phyloP scores from a whole-genome alignment of 768 basidiomycete species.

The Agaricus sinodeliciosus region DNA sequence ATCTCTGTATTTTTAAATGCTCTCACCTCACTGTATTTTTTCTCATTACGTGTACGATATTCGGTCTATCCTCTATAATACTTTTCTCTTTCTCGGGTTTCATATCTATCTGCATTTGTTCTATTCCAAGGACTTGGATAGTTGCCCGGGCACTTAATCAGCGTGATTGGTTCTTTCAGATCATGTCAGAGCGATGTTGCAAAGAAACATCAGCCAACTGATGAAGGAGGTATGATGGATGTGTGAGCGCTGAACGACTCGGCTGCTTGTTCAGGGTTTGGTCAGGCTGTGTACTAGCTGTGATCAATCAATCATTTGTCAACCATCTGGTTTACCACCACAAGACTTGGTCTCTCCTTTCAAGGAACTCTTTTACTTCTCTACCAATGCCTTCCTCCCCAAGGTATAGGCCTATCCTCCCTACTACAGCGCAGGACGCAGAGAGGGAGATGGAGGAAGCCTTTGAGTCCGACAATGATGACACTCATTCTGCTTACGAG shows the following conservation, averaged over 20 bases:
- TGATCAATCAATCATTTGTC: neutral
- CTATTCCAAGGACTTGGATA: too few species aligned
- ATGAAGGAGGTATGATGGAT: neutral
- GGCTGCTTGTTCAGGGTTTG: too few species aligned
- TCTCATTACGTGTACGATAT: too few species aligned
- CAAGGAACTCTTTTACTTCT: neutral
- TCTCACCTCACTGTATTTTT: too few species aligned
- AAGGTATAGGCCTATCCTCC: constrained; percentile 12
- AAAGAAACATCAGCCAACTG: too few species aligned
- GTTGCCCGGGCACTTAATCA: too few species aligned
- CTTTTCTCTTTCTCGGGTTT: too few species aligned
- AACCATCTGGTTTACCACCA: neutral
- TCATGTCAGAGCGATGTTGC: too few species aligned
- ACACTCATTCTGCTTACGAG: constrained; percentile 33
- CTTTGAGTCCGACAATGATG: constrained; percentile 61
- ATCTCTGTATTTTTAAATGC: too few species aligned
- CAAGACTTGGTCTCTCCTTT: neutral
- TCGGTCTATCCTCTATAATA: too few species aligned
- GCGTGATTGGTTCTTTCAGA: too few species aligned
- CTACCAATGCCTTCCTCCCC: constrained; percentile 5
- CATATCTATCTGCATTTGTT: too few species aligned
- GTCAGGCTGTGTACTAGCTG: neutral
- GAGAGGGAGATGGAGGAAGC: constrained; percentile 71
- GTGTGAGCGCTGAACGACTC: neutral
- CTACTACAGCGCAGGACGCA: constrained; percentile 36